Conservation (phyloP, 495 filamentous ascomycete genomes). For the Daldinia loculata region DNA sequence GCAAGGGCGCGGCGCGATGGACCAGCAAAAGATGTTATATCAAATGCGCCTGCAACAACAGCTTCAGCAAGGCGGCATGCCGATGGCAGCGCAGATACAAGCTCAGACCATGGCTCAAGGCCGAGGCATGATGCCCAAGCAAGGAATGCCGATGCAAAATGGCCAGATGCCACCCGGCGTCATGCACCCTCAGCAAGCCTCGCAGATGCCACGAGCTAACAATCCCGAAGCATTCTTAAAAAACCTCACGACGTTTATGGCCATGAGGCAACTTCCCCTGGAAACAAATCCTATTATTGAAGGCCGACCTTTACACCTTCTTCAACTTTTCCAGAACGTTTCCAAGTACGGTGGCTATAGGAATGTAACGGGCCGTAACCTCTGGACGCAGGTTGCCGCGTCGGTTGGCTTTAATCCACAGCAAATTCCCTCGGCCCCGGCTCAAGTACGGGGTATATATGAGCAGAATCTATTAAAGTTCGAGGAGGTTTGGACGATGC, state of each 20-base stretch:
- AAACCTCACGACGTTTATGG: conserved; percentile 76
- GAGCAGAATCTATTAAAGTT: conserved; percentile 76
- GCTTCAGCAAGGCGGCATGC: conserved; percentile 65
- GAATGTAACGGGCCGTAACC: conserved; percentile 69
- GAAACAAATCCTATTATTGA: conserved; percentile 74
- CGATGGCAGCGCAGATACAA: conserved; percentile 54
- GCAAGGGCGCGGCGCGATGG: conserved; percentile 59
- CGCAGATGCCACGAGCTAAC: conserved; percentile 42
- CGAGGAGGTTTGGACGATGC: conserved; percentile 73
- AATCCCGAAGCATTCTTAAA: conserved; percentile 79
- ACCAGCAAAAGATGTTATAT: conserved; percentile 66
- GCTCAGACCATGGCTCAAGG: conserved; percentile 55
- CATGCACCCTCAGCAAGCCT: conserved; percentile 53
- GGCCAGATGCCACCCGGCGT: conserved; percentile 56
- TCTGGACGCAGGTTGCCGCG: conserved; percentile 76
- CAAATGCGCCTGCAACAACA: conserved; percentile 78
- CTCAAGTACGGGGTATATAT: conserved; percentile 76
- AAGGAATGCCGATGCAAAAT: conserved; percentile 55
- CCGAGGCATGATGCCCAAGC: conserved; percentile 60
- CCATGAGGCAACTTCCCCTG: conserved; percentile 70
- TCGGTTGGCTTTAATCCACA: conserved; percentile 70
- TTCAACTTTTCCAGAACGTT: conserved; percentile 78
- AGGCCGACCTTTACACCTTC: conserved; percentile 73
- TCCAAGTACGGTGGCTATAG: conserved; percentile 78
- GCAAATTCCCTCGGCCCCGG: conserved; percentile 70